phyloP scores from a whole-genome alignment of 805 yeast species.

The Danielozyma ontarioensis region DNA sequence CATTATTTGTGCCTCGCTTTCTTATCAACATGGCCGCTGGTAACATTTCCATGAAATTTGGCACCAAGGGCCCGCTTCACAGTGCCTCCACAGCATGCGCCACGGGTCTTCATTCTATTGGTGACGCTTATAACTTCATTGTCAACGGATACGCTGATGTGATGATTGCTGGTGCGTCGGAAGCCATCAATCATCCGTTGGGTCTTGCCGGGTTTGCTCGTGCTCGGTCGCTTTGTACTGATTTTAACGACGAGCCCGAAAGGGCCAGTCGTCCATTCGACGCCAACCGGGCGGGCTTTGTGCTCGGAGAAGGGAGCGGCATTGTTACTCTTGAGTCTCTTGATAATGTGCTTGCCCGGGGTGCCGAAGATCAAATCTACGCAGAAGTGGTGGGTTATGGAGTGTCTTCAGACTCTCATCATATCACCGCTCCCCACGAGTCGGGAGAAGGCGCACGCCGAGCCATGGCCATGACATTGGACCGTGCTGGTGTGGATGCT shows the following conservation, averaged over 20 bases:
- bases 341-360: conserved; percentile 66
- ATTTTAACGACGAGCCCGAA: conserved; percentile 54
- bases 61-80: conserved; percentile 81
- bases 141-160: conserved; percentile 75
- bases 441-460: conserved; percentile 80
- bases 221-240: conserved; percentile 72
- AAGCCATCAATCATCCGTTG: conserved; percentile 79
- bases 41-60: conserved; percentile 72
- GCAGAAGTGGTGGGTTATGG: conserved; percentile 90
- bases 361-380: conserved; percentile 52
- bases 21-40: conserved; percentile 95
- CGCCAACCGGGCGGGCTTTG: conserved; percentile 73
- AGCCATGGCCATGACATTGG: conserved; percentile 76
- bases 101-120: conserved; percentile 89
- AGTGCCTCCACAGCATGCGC: conserved; percentile 95
- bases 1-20: conserved; percentile 79
- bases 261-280: conserved; percentile 89
- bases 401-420: conserved; percentile 83
- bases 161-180: conserved; percentile 94
- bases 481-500: conserved; percentile 43
- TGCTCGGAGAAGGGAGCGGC: conserved; percentile 91
- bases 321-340: conserved; percentile 69
- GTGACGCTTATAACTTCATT: conserved; percentile 85
- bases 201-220: conserved; percentile 89
- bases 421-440: conserved; percentile 85